A percentile compares a stretch with the other conserved stretches of the same genome.
phyloP scores from a whole-genome alignment of 371 early-diverging fungal genomes.

The Mucor mucedo region DNA sequence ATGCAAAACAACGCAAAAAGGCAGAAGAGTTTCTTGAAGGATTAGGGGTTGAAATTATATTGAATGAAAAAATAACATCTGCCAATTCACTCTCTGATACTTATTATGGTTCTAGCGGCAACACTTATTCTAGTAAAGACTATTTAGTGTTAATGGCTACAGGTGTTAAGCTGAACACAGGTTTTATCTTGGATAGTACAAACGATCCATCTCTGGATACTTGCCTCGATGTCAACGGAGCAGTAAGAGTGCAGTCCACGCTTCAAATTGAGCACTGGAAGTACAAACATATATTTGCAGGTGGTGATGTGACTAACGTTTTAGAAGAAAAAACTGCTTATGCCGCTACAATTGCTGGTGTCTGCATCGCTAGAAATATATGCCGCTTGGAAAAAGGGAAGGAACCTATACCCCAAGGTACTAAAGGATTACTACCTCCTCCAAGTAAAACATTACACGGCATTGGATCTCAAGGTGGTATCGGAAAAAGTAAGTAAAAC shows the following conservation, averaged over 20 bases:
- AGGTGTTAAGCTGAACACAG: conserved; percentile 44
- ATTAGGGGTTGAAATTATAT: conserved; percentile 67
- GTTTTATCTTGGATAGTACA: conserved; percentile 27
- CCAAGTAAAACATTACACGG: conserved; percentile 47
- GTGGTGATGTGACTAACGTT: conserved; percentile 69
- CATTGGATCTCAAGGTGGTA: conserved; percentile 46
- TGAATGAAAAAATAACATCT: conserved; percentile 54
- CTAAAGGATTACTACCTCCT: conserved; percentile 43
- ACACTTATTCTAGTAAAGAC: conserved; percentile 30
- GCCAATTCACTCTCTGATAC: conserved; percentile 18
- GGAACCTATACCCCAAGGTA: conserved; percentile 43
- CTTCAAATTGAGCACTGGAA: conserved; percentile 64
- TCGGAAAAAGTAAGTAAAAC: conserved; percentile 47
- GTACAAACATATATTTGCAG: conserved; percentile 68
- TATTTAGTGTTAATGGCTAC: conserved; percentile 51
- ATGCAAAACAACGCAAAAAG: conserved; percentile 45
- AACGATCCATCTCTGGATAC: conserved; percentile 30
- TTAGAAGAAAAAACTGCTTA: conserved; percentile 68
- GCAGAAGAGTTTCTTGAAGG: conserved; percentile 52
- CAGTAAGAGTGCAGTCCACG: conserved; percentile 62
- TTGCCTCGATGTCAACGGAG: conserved; percentile 40
- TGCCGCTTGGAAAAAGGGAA: conserved; percentile 55
- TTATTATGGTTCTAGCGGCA: conserved; percentile 38
- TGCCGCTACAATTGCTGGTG: conserved; percentile 61
- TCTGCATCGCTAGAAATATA: conserved; percentile 56